Conservation (phyloP, 495 filamentous ascomycete species). For the Aspergillus cavernicola region DNA sequence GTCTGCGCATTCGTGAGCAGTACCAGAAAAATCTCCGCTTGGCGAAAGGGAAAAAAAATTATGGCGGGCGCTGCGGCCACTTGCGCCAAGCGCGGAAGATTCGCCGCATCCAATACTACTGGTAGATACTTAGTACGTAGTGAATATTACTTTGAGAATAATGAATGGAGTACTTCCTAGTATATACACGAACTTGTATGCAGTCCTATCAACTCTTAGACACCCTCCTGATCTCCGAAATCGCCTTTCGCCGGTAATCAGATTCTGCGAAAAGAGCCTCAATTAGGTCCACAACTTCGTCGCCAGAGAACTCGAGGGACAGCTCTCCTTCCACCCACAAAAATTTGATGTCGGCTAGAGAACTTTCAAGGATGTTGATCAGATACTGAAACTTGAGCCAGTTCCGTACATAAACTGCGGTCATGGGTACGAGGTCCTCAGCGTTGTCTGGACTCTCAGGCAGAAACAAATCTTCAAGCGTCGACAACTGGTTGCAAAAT, state of each 20-base stretch:
- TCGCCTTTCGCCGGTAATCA: slow-evolving; percentile 66
- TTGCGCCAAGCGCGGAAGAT: slow-evolving; percentile 41
- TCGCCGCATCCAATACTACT: slow-evolving; percentile 14
- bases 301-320: slow-evolving; percentile 73
- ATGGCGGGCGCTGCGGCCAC: slow-evolving; percentile 44
- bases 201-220: slow-evolving; percentile 16
- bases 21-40: slow-evolving; percentile 23
- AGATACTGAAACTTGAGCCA: slow-evolving; percentile 93
- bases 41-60: slow-evolving; percentile 40
- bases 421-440: slow-evolving; percentile 58
- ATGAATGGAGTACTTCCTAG: not conserved
- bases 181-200: slow-evolving; percentile 10
- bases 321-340: slow-evolving; percentile 85
- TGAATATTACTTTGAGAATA: no score
- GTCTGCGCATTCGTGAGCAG: slow-evolving; percentile 26
- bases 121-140: not conserved
- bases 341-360: slow-evolving; percentile 81
- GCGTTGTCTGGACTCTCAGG: slow-evolving; percentile 42
- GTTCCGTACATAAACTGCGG: slow-evolving; percentile 70
- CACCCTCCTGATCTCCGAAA: slow-evolving; percentile 67
- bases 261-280: slow-evolving; percentile 88
- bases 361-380: slow-evolving; percentile 83
- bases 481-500: slow-evolving; percentile 67
- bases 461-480: slow-evolving; percentile 71
- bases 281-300: slow-evolving; percentile 86